phyloP scores from a whole-genome alignment of 257 asterid genomes.

The Ligustrum vulgare region DNA sequence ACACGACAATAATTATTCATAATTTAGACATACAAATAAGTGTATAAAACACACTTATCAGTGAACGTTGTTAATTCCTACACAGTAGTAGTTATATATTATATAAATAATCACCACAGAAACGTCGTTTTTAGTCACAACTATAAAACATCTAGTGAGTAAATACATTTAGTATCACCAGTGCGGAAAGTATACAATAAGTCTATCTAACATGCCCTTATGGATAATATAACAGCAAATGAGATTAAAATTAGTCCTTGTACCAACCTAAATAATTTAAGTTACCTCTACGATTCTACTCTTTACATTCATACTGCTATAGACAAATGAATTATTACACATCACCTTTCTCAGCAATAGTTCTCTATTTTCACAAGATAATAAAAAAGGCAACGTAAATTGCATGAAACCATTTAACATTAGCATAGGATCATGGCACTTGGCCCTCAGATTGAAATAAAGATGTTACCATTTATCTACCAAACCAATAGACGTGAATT shows the following conservation, averaged over 20 bases:
- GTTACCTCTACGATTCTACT: neutral
- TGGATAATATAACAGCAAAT: neutral
- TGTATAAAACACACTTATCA: no score
- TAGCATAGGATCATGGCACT: neutral
- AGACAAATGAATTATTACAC: neutral
- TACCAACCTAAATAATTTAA: neutral
- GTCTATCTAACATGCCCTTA: no score
- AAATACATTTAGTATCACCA: no score
- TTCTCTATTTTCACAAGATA: neutral
- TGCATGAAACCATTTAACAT: neutral
- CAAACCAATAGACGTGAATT: conserved; percentile 17
- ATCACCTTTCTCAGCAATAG: neutral
- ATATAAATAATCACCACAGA: no score
- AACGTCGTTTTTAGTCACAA: no score
- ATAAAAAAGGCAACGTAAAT: neutral
- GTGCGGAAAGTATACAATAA: no score
- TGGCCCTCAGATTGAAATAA: neutral
- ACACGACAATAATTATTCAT: no score
- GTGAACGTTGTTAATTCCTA: no score
- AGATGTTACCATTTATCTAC: conserved; percentile 54
- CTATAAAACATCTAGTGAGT: no score
- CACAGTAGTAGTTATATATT: no score
- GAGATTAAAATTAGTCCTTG: neutral
- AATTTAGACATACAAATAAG: no score
- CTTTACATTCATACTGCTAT: neutral